Base-by-base conservation (phyloP, 2,329 filamentous ascomycete species). In the Chalara sp. region DNA sequence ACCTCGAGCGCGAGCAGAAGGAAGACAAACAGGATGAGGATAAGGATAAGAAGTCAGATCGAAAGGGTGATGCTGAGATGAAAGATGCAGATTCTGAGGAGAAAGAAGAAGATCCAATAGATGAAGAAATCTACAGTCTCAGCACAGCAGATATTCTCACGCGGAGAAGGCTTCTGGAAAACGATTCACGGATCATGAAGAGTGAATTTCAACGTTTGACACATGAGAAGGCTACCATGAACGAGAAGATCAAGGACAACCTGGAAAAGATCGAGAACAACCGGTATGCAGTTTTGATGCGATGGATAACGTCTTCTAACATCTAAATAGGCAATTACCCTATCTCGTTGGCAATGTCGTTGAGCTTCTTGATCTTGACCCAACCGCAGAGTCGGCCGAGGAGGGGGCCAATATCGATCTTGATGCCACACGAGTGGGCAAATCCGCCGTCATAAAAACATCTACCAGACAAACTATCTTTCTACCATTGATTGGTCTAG, bases 191-290 rank as follows among this genome's bases (percentile, higher is more conserved):
- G 64, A 97, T 99, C 72, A 97, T 99, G 90, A 92, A 87, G 78
- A 96, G 90, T 77, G 93, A 99, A 72, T 90, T 83, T 63, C 91
- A 96, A 68, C 86, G 93, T 62, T 78, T 99, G 73, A 87, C 86
- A 63, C 93, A 99, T 65, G 93, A 99, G 74, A 96, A 96, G 75
- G 83, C 86, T 46, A 85, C 89, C 46, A 99, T 99, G 93, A 84
- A 84, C 52, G 92, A 97, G 71, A 97, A 96, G 78, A 97, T 99
- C 71, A 97, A 96, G 79, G 93, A 99, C 68, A 99, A 99, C 66
- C 75, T 89, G 65, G 95, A 99, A 62, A 99, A 99, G 81, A 99
- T 99, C 65, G 91, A 95, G 61, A 97, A 99, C 73, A 99, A 99
- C 76, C 83, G 90, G 91, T 95, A 75, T 60, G 78, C 61, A 29